Conservation (phyloP, 2,329 filamentous ascomycete species). For the Stachybotrys elegans region DNA sequence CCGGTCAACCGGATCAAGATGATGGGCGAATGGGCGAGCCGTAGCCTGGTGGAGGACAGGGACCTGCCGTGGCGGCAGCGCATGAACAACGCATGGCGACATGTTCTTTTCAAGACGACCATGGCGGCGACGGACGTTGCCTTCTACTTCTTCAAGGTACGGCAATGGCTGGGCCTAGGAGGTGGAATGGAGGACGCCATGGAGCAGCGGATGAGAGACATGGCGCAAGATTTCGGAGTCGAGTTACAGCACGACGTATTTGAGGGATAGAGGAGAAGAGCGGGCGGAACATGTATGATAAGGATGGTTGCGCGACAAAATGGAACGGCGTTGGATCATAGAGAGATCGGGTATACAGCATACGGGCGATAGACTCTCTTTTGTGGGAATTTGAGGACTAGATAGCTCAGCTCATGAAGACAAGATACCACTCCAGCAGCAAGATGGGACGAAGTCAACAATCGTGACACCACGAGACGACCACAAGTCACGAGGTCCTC, state of each 20-base stretch:
- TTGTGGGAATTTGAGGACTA: too few species aligned
- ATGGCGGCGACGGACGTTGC: conserved; percentile 71
- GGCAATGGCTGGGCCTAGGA: conserved; percentile 71
- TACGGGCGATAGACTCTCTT: too few species aligned
- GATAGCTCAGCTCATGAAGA: too few species aligned
- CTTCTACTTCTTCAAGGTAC: conserved; percentile 76
- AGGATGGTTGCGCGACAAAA: background rate
- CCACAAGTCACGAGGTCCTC: too few species aligned
- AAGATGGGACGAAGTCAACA: too few species aligned
- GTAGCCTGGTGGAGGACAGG: conserved; percentile 72
- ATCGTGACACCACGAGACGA: too few species aligned
- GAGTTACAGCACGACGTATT: conserved; percentile 87
- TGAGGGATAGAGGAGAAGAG: conserved; percentile 70
- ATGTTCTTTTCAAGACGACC: conserved; percentile 77
- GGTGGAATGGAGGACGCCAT: conserved; percentile 92
- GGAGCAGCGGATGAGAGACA: conserved; percentile 77
- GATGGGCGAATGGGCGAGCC: conserved; percentile 83
- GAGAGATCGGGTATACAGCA: too few species aligned
- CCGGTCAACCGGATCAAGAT: conserved; percentile 93
- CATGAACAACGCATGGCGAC: conserved; percentile 65
- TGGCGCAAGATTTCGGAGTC: conserved; percentile 88
- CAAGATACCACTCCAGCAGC: too few species aligned
- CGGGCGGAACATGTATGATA: background rate
- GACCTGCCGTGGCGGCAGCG: conserved; percentile 59
- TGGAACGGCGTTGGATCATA: too few species aligned